A percentile compares a stretch with the other conserved stretches of the same genome.
Evolutionary conservation across 805 yeast species (phyloP).

Genomic region (Pichia thaimueangensis): DNA sequence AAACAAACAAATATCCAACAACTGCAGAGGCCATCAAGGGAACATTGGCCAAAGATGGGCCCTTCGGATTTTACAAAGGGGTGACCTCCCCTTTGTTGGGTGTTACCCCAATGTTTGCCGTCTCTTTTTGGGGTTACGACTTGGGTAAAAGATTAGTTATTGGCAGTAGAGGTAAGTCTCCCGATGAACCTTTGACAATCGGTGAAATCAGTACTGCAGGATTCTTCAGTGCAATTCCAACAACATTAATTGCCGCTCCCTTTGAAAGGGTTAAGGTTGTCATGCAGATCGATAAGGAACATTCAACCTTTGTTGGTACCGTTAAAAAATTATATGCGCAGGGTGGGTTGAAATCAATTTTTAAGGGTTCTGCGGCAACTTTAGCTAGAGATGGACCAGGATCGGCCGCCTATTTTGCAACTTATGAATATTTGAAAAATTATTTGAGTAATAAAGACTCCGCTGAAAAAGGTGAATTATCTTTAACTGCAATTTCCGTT

Average conservation of each 20-base stretch:
- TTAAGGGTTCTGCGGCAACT: conserved; percentile 89
- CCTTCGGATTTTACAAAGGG: conserved; percentile 82
- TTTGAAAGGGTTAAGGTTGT: conserved; percentile 94
- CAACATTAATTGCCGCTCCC: conserved; percentile 95
- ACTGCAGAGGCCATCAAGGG: conserved; percentile 61
- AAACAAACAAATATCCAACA: conserved; percentile 63
- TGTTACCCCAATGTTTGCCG: conserved; percentile 97
- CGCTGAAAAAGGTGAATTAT: conserved; percentile 53
- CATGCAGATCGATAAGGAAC: conserved; percentile 57
- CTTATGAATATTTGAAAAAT: conserved; percentile 77
- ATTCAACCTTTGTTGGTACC: conserved; percentile 48
- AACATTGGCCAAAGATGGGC: conserved; percentile 70
- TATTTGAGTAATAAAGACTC: conserved; percentile 39
- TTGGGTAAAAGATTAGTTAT: conserved; percentile 76
- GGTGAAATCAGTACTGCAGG: conserved; percentile 85
- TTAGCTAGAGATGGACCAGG: conserved; percentile 98
- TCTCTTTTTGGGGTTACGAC: conserved; percentile 97
- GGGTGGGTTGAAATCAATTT: conserved; percentile 81
- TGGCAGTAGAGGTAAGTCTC: conserved; percentile 28
- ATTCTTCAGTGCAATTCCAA: conserved; percentile 88
- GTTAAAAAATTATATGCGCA: conserved; percentile 62
- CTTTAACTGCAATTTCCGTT: conserved; percentile 66
- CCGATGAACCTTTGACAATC: conserved; percentile 42
- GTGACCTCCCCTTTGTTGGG: conserved; percentile 93
- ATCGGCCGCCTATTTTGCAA: conserved; percentile 89